These are phyloP conservation scores for Adenanthera pavonina DNA, from an alignment of 306 rosid genomes.

Conservation along the genomic window DNA sequence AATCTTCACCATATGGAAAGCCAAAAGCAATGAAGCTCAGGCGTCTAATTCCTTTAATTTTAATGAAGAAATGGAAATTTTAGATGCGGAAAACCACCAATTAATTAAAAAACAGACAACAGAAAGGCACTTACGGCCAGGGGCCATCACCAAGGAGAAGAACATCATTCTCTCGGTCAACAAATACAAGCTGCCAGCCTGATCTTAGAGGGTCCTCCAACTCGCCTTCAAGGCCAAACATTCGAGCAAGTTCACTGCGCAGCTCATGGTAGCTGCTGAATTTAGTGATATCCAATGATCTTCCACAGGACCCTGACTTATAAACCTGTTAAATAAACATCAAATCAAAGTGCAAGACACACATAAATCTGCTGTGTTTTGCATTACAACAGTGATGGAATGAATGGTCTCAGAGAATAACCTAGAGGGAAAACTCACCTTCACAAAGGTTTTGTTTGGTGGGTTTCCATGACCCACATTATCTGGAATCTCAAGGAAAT, in stretches of 20 bases:
- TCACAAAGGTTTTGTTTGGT: slow-evolving; percentile 75
- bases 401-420: neutral
- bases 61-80: neutral
- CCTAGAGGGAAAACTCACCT: slow-evolving; percentile 56
- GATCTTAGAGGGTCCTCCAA: slow-evolving; percentile 99
- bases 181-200: slow-evolving; percentile 99
- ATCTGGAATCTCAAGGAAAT: slow-evolving; percentile 77
- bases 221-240: slow-evolving; percentile 95
- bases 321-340: slow-evolving; percentile 45
- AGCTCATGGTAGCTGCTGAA: slow-evolving; percentile 93
- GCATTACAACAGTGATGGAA: neutral
- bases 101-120: neutral
- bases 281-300: slow-evolving; percentile 68
- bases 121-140: slow-evolving; percentile 55
- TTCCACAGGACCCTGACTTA: slow-evolving; percentile 59
- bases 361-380: neutral
- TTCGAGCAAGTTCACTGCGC: slow-evolving; percentile 87
- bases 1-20: slow-evolving; percentile 16
- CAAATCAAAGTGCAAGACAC: slow-evolving; percentile 9
- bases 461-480: slow-evolving; percentile 70
- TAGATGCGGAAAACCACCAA: neutral
- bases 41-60: neutral
- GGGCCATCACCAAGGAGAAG: slow-evolving; percentile 95
- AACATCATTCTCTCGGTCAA: slow-evolving; percentile 96
- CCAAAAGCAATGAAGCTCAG: slow-evolving; percentile 24